Evolutionary conservation across 225 moss, liverwort and hornwort genomes (phyloP).

Genomic region (Sphagnum contortum): DNA sequence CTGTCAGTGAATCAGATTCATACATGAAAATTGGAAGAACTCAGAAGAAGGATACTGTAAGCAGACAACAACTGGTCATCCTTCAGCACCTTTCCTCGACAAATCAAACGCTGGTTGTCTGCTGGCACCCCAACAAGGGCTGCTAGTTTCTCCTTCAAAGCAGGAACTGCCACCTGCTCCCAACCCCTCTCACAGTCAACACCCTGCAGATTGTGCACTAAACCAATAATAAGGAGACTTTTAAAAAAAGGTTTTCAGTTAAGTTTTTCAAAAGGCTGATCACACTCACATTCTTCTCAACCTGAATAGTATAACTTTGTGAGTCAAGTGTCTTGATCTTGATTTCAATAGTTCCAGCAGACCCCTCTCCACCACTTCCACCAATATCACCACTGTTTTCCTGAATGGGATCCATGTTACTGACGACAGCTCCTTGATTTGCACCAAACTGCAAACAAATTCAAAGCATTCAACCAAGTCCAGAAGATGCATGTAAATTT

Average conservation of each 20-base stretch:
- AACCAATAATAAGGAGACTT: too few relatives aligned
- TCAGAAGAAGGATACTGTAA: slow-evolving; percentile 70
- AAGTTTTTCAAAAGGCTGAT: not conserved
- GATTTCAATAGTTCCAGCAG: slow-evolving; percentile 71
- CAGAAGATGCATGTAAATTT: too few relatives aligned
- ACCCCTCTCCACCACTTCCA: slow-evolving; percentile 26
- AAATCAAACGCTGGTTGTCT: slow-evolving; percentile 90
- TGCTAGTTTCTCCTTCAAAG: slow-evolving; percentile 83
- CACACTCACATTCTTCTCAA: slow-evolving; percentile 67
- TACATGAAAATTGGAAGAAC: too few relatives aligned
- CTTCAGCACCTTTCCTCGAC: slow-evolving; percentile 90
- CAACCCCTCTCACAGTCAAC: too few relatives aligned
- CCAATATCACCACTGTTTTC: slow-evolving; percentile 46
- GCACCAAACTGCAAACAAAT: too few relatives aligned
- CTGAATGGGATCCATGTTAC: slow-evolving; percentile 32
- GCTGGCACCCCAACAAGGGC: slow-evolving; percentile 75
- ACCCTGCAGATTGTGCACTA: too few relatives aligned
- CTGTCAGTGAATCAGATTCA: too few relatives aligned
- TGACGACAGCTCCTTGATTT: not conserved
- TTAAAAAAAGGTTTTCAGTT: not conserved
- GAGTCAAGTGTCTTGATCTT: slow-evolving; percentile 91
- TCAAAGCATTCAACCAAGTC: too few relatives aligned
- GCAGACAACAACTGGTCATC: slow-evolving; percentile 86
- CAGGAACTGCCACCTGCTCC: slow-evolving; percentile 64
- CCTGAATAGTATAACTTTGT: slow-evolving; percentile 69